phyloP scores from a whole-genome alignment of 2,329 filamentous ascomycete genomes.

The Boeremia lycopersici region DNA sequence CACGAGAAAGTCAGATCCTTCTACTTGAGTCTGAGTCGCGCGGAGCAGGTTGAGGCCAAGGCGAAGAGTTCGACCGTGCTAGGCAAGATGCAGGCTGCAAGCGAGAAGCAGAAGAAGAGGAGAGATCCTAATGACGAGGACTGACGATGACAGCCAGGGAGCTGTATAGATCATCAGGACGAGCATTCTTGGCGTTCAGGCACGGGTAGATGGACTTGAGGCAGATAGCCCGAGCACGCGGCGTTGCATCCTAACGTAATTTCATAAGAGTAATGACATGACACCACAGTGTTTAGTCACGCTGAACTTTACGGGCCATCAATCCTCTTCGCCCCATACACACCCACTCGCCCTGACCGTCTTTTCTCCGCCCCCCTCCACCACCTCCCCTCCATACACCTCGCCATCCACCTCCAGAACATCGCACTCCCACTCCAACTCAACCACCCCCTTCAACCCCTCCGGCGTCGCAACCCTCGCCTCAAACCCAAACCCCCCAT shows the following conservation, averaged over 20 bases:
- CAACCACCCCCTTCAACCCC: not conserved
- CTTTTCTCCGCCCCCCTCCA: not conserved
- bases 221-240: not conserved
- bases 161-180: not conserved
- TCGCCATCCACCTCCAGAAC: not conserved
- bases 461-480: not conserved
- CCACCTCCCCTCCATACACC: not conserved
- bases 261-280: not conserved
- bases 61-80: constrained; percentile 41
- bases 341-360: not conserved
- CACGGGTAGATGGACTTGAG: not conserved
- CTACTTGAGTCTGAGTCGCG: constrained; percentile 80
- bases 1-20: constrained; percentile 86
- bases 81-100: constrained; percentile 37
- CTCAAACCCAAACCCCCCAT: not conserved
- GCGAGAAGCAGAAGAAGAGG: constrained; percentile 18
- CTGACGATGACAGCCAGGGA: not conserved
- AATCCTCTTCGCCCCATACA: not conserved
- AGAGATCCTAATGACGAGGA: not conserved
- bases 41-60: constrained; percentile 56
- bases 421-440: not conserved
- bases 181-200: constrained; percentile 1
- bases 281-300: not conserved
- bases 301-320: not conserved
- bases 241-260: not conserved